Evolutionary conservation across 176 grass and related monocot species (phyloP), one percentile per base, ranked within the genome.

Genomic region (Eragrostis nindensis): DNA sequence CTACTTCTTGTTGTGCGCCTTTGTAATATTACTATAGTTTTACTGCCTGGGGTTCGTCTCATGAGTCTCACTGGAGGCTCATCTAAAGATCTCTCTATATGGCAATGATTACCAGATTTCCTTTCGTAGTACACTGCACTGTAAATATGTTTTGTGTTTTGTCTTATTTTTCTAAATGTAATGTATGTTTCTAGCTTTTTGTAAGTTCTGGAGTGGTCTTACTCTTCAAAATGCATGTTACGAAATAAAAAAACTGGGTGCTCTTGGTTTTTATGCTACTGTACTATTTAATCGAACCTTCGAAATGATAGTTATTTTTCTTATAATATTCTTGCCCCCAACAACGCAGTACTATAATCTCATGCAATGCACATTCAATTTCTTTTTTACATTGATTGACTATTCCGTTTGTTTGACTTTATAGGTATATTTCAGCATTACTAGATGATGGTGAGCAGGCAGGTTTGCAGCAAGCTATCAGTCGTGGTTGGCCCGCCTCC

Each of bases 351-450:
- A 54, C 39, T 38, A 38, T 77, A 61, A 77, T 77, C 47, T 39
- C 39, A 87, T 62, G 47, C 41, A 71, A 21, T 72, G 70, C 25
- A 59, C 30, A 48, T 79, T 43, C 63, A 49, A 16, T 41, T 70
- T 49, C 7, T 8, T 82, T 36, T 87, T 76, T 17, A 11, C 11
- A 16, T 40, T 82, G 71, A 14, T 53, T 53, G 21, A 75, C 61
- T 18, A 76, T 44, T 77, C 26, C 4, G 1, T 25, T 49, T 43
- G 17, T 71, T 60, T 74, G 19, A 74, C 15, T 71, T 13, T 83
- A 24, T 76, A 98, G 95, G 73, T 98, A 98, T 87, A 77, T 98
- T 79, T 94, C 95, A 80, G 95, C 95, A 68, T 87, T 94, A 56
- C 55, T 91, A 82, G 90, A 93, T 84, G 90, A 94, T 80, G 84